Evolutionary conservation across 768 basidiomycete genomes (phyloP).

Genomic region (Rhodotorula toruloides): DNA sequence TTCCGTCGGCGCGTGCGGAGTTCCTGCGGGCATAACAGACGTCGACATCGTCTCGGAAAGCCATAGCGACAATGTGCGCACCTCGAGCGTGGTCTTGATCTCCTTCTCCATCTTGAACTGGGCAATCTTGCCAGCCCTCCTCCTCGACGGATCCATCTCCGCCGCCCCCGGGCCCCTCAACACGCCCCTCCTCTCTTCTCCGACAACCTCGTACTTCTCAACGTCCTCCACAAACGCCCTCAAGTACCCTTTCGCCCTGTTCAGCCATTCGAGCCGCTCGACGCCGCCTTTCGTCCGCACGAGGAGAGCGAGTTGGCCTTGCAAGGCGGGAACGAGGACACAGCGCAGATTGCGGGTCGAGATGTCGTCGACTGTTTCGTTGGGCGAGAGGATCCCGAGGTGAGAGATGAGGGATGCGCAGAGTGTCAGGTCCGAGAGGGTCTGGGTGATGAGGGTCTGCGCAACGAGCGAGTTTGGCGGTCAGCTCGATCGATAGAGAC

Average conservation of each 20-base stretch:
- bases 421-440: slow-evolving; percentile 57
- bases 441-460: slow-evolving; percentile 59
- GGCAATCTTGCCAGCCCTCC: slow-evolving; percentile 81
- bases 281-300: slow-evolving; percentile 56
- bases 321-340: slow-evolving; percentile 64
- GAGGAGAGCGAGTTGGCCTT: slow-evolving; percentile 62
- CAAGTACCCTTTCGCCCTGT: slow-evolving; percentile 47
- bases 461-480: neutral
- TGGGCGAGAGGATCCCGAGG: slow-evolving; percentile 72
- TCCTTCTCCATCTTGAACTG: slow-evolving; percentile 74
- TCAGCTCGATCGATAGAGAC: neutral
- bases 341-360: slow-evolving; percentile 70
- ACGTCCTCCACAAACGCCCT: slow-evolving; percentile 36
- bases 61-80: slow-evolving; percentile 43
- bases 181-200: slow-evolving; percentile 55
- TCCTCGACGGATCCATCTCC: slow-evolving; percentile 60
- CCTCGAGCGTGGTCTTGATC: slow-evolving; percentile 63
- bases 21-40: neutral
- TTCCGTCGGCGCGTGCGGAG: slow-evolving; percentile 9
- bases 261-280: slow-evolving; percentile 58
- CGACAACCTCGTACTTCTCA: slow-evolving; percentile 63
- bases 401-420: slow-evolving; percentile 56
- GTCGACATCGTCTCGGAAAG: neutral
- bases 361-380: slow-evolving; percentile 77
- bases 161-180: slow-evolving; percentile 14